Conservation (phyloP, 2,329 filamentous ascomycete species). For the Leptographium galeiforme region DNA sequence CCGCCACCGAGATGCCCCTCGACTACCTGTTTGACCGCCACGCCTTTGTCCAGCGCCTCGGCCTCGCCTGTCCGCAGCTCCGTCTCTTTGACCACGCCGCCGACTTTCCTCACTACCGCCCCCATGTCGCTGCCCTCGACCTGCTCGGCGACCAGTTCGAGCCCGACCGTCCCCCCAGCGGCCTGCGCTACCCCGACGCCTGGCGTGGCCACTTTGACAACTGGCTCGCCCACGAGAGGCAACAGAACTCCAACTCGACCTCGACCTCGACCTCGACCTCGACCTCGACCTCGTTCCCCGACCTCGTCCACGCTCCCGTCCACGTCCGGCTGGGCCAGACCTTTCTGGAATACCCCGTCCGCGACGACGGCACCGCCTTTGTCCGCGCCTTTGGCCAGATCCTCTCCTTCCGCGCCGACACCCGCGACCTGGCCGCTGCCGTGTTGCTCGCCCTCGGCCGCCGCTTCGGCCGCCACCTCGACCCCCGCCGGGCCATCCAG, state of each 20-base stretch:
- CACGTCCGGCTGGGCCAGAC: slow-evolving; percentile 19
- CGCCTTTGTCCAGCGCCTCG: slow-evolving; percentile 14
- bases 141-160: slow-evolving; percentile 19
- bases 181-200: slow-evolving; percentile 12
- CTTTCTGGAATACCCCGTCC: slow-evolving; percentile 23
- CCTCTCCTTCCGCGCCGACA: slow-evolving; percentile 19
- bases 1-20: slow-evolving; percentile 15
- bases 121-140: slow-evolving; percentile 9
- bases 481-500: slow-evolving; percentile 14
- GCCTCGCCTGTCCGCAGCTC: slow-evolving; percentile 17
- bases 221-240: slow-evolving; percentile 16
- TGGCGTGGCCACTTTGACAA: slow-evolving; percentile 18
- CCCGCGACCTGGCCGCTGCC: slow-evolving; percentile 16
- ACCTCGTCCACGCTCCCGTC: slow-evolving; percentile 8
- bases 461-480: slow-evolving; percentile 13
- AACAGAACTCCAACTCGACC: too few relatives aligned
- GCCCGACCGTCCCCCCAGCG: slow-evolving; percentile 15
- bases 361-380: slow-evolving; percentile 20
- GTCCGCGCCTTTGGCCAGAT: slow-evolving; percentile 21
- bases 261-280: too few relatives aligned
- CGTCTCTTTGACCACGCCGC: slow-evolving; percentile 15
- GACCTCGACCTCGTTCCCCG: too few relatives aligned
- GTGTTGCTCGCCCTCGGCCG: slow-evolving; percentile 14
- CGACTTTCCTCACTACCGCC: slow-evolving; percentile 16
- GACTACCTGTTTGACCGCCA: slow-evolving; percentile 18